Evolutionary conservation across 2,329 filamentous ascomycete genomes (phyloP), one percentile per base, ranked within the genome.

Genomic region (Grosmannia serpens): DNA sequence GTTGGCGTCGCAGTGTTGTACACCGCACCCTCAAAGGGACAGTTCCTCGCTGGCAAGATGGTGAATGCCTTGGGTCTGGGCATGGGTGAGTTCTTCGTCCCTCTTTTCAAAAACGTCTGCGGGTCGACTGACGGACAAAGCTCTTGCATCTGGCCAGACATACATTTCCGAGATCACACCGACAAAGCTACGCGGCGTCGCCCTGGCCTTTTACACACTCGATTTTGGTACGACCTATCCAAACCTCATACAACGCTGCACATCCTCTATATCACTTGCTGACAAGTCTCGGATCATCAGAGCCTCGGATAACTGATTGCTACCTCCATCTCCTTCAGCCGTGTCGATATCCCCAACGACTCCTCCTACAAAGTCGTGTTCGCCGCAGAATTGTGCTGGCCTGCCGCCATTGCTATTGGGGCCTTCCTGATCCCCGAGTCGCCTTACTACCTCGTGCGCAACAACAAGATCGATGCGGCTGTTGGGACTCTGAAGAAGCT

Each of bases 121-220:
- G n/a, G n/a, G n/a, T n/a, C n/a, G n/a, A n/a, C n/a, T n/a, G n/a
- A n/a, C n/a, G n/a, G n/a, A n/a, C n/a, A n/a, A n/a, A n/a, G 49
- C 56, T 26, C 38, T 58, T 17, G 27, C 56, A 4, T 33, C 56
- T 1, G 56, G 56, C 8, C 27, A 38, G 17, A 53, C 22, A 20
- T 58, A 58, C 50, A 29, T 58, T 27, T 41, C 56, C 26, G 56
- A 58, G 38, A 58, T 58, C 29, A 17, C 56, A 4, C 56, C 56
- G 26, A 11, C 8, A 8, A 3, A 24, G 26, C 50, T 52, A 4
- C 50, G 50, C 13, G 50, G 50, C 27, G 27, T 52, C 15, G 22
- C 27, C 26, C 50, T 52, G 50, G 26, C 26, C 4, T 22, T 24
- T 8, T 52, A 52, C 29, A 5, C 50, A 7, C 27, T 33, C n/a